Conservation (phyloP, 306 rosid species). For the Astragalus membranaceus region DNA sequence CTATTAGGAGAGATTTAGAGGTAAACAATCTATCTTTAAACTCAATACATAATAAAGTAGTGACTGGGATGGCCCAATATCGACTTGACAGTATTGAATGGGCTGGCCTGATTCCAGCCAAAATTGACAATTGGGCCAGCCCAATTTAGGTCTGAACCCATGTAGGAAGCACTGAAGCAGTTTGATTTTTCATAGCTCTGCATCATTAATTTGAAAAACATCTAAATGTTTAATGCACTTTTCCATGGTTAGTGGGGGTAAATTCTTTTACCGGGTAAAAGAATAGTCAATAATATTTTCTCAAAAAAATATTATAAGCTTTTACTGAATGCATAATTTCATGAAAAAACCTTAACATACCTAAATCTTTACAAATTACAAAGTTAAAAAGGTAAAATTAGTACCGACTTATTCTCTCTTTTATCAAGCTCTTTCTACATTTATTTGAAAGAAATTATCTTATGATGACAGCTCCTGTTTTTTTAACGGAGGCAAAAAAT, state of each 20-base stretch:
- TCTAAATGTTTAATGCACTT: not conserved
- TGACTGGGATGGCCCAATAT: not conserved
- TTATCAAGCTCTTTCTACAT: too few species aligned
- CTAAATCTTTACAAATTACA: too few species aligned
- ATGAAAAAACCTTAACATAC: too few species aligned
- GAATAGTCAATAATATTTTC: too few species aligned
- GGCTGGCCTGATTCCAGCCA: not conserved
- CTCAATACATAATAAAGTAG: not conserved
- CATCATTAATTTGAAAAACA: not conserved
- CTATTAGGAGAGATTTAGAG: not conserved
- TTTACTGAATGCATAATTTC: too few species aligned
- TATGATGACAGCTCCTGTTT: too few species aligned
- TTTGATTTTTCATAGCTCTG: conserved; percentile 1
- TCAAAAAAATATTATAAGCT: too few species aligned
- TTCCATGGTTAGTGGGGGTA: not conserved
- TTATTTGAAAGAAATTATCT: too few species aligned
- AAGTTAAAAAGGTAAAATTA: too few species aligned
- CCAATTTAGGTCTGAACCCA: not conserved
- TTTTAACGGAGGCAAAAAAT: too few species aligned
- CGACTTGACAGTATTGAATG: not conserved
- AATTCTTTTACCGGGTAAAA: too few species aligned
- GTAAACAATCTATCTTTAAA: not conserved
- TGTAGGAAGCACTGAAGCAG: not conserved
- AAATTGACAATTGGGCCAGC: not conserved
- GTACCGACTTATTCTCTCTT: too few species aligned